phyloP scores from a whole-genome alignment of 176 grass and related monocot species.

The Paspalum vaginatum region DNA sequence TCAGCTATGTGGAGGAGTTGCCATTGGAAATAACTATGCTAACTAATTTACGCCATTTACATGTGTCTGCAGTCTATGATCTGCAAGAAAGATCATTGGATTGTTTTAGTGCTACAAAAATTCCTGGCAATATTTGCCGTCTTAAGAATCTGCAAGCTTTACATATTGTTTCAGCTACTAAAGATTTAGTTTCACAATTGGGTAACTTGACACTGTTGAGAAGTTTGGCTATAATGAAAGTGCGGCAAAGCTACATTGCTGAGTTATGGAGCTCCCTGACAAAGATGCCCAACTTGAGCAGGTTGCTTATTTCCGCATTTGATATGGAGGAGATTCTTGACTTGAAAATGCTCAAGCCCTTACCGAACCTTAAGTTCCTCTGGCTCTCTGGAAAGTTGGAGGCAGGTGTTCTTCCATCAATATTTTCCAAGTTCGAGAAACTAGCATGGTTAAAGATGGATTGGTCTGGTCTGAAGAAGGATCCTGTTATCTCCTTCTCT shows the following conservation, averaged over 20 bases:
- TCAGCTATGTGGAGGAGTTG: constrained; percentile 31
- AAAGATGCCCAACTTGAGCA: constrained; percentile 45
- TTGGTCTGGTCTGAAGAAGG: constrained; percentile 47
- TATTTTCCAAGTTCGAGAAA: constrained; percentile 30
- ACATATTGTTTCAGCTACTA: constrained; percentile 31
- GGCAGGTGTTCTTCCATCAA: neutral
- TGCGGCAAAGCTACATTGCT: constrained; percentile 21
- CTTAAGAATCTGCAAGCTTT: constrained; percentile 43
- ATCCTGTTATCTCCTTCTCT: constrained; percentile 51
- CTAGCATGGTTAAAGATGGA: constrained; percentile 27
- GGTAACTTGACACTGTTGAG: constrained; percentile 41
- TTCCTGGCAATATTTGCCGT: constrained; percentile 21
- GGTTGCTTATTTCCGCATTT: constrained; percentile 9
- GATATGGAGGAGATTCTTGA: constrained; percentile 44
- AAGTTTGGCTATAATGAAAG: constrained; percentile 37
- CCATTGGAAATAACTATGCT: constrained; percentile 42
- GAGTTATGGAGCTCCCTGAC: constrained; percentile 39
- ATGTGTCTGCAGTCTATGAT: neutral
- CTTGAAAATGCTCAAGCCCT: constrained; percentile 19
- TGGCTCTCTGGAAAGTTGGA: constrained; percentile 42
- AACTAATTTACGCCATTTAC: constrained; percentile 47
- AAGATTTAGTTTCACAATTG: constrained; percentile 32
- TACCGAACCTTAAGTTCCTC: constrained; percentile 32
- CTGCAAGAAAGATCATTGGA: constrained; percentile 38
- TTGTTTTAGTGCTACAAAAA: constrained; percentile 1